phyloP scores from a whole-genome alignment of 2,329 filamentous ascomycete genomes.

The Magnaporthiopsis rhizophila region DNA sequence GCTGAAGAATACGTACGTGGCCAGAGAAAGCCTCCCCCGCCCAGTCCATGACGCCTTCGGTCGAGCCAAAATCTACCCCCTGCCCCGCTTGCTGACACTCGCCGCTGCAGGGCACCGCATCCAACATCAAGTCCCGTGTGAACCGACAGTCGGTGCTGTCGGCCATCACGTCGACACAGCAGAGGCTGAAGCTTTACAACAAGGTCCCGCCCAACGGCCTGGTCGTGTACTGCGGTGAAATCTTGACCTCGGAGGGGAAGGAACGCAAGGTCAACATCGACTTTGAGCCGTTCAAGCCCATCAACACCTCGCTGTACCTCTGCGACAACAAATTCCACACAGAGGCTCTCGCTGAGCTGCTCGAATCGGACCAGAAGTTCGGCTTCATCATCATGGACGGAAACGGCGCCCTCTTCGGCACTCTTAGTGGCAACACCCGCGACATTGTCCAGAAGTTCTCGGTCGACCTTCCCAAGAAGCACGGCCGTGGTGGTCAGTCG shows the following conservation, averaged over 20 bases:
- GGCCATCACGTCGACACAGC: constrained; percentile 97
- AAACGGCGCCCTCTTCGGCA: constrained; percentile 95
- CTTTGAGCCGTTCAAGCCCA: constrained; percentile 99
- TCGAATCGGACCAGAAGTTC: constrained; percentile 98
- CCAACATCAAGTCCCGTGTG: constrained; percentile 99
- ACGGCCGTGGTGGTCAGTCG: constrained; percentile 99
- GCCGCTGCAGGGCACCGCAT: constrained; percentile 71
- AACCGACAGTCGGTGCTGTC: constrained; percentile 97
- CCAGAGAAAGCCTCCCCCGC: not conserved
- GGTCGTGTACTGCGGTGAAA: constrained; percentile 99
- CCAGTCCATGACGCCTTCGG: constrained; percentile 1
- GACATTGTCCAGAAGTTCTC: constrained; percentile 97
- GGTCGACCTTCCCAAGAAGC: constrained; percentile 98
- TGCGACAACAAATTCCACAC: constrained; percentile 99
- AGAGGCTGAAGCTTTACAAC: constrained; percentile 97
- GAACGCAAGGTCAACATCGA: constrained; percentile 99
- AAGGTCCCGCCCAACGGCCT: constrained; percentile 97
- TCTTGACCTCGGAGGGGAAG: constrained; percentile 96
- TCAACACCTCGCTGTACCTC: constrained; percentile 98
- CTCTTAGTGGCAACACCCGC: constrained; percentile 91
- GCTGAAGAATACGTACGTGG: constrained; percentile 93
- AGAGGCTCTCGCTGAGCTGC: constrained; percentile 89
- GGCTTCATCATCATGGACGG: constrained; percentile 99
- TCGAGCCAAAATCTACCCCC: not conserved
- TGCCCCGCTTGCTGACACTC: constrained; percentile 2